Evolutionary conservation across 306 rosid genomes (phyloP), one percentile per base, ranked within the genome.

Genomic region (Leucaena leucocephala): DNA sequence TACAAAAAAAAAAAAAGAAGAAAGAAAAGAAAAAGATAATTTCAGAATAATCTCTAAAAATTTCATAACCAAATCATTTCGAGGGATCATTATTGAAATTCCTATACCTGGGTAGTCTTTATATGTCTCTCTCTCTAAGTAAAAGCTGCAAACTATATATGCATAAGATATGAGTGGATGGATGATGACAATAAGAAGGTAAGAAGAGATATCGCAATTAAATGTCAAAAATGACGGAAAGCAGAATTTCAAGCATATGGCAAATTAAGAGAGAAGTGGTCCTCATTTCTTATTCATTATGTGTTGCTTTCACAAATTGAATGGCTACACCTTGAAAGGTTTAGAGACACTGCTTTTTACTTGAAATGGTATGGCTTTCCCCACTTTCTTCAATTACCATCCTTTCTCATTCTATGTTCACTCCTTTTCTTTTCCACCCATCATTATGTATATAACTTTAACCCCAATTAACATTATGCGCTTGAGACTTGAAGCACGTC

Each of bases 151-250:
- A 5, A 22, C 64, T 58, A 8, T 4, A 55, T 21, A 58, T 8
- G 64, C 64, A 57, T 3, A 57, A 22, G 21, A 7, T 0, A 58
- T 21, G 63, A 13, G 15, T 58, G 64, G 27, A 58, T 3, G 36
- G 36, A 58, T 21, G 36, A 22, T 0, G 33, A n/a, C 59, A 52
- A 17, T 17, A 17, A 52, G 59, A 2, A 52, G 59, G 59, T 17
- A 52, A 17, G 43, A 40, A 40, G 43, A 10, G 48, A 8, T 8
- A 44, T 44, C 1, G 12, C 48, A 44, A 7, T 40, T 40, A 40
- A 65, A 67, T 67, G 46, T 67, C 71, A 67, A 67, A 67, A 67
- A 67, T 40, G 71, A 40, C 71, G 71, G 71, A 67, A 67, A 67
- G 71, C 50, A 40, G 15, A 3, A 54, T 54, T 0, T 36, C 50